Evolutionary conservation across 352 stramenopile species (phyloP).

Genomic region (Elongisporangium undulatum): DNA sequence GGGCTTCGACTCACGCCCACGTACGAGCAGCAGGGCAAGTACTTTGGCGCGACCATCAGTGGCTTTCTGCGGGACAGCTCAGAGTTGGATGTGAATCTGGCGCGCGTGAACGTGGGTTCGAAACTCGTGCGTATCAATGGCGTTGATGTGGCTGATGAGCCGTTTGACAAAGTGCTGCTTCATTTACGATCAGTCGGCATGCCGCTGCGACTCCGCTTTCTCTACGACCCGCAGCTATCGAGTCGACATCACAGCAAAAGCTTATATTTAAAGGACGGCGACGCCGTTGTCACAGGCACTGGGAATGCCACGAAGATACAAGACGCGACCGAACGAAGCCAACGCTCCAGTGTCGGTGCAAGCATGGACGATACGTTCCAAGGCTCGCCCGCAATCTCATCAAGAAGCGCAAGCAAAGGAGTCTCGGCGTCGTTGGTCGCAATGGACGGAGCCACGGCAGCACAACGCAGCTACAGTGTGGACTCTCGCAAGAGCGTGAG

Average conservation of each 20-base stretch:
- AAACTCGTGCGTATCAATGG: constrained; percentile 74
- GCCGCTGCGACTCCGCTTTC: constrained; percentile 60
- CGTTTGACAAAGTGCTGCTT: constrained; percentile 60
- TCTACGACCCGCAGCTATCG: constrained; percentile 42
- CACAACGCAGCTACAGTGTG: constrained; percentile 47
- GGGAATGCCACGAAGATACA: constrained; percentile 2
- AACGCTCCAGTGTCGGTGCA: background rate
- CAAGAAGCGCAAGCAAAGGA: constrained; percentile 7
- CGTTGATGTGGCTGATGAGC: constrained; percentile 44
- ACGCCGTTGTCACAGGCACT: constrained; percentile 7
- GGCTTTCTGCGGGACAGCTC: constrained; percentile 58
- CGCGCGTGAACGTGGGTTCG: constrained; percentile 52
- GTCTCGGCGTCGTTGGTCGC: constrained; percentile 1
- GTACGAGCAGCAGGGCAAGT: constrained; percentile 53
- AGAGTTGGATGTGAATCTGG: constrained; percentile 54
- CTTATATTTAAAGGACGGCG: constrained; percentile 11
- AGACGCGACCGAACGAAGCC: background rate
- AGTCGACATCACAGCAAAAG: constrained; percentile 15
- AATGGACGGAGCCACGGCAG: background rate
- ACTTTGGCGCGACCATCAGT: constrained; percentile 62
- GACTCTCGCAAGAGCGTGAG: constrained; percentile 40
- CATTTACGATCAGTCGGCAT: constrained; percentile 41
- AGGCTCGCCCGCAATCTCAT: background rate
- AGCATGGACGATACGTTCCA: background rate
- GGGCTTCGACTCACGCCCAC: constrained; percentile 55